Base-by-base conservation (phyloP, 352 stramenopile species). In the Phytophthora melonis region DNA sequence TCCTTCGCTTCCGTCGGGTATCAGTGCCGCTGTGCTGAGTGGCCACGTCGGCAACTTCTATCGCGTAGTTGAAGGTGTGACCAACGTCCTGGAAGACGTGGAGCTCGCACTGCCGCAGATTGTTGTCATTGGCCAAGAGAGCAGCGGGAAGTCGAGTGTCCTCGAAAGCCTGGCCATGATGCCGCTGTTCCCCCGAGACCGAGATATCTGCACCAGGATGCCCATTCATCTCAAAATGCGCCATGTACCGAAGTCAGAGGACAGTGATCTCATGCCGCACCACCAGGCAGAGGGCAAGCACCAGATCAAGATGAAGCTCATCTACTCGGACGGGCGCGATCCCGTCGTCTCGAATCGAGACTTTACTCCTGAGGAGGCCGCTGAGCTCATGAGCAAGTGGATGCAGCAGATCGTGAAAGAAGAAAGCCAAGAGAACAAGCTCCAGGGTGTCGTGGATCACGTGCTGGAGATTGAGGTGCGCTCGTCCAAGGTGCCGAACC, bases 121-220 rank as follows among this genome's bases (percentile, higher is more conserved):
- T 50, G 72, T 87, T 16, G 77, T 85, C 14, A 72, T 83, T 10
- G 81, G 81, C 14, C 66, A 83, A 30, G 77, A 83, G 63, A 74
- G 79, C 72, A 82, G 77, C 62, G 81, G 81, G 69, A 89, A 86
- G 75, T 86, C 78, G 3, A 82, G 70, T 27, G 75, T 85, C 41
- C 72, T 87, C 54, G 81, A 86, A 70, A 75, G 66, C 36, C 62
- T 89, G n/a, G 79, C 79, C 45, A 84, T 86, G 79, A 32, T 83
- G 56, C 75, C 80, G 53, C 60, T 87, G 2, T 84, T 87, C 64
- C 81, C 81, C 36, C 81, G 81, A 18, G 70, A 82, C 58, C 52
- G 68, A 52, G 52, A 61, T 18, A 61, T 82, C 18, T 83, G 77
- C 70, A 87, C 79, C 30, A 75, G 80, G 19, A 60, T 45, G 66